Conservation (phyloP, 495 filamentous ascomycete species). For the Extremus antarcticus region DNA sequence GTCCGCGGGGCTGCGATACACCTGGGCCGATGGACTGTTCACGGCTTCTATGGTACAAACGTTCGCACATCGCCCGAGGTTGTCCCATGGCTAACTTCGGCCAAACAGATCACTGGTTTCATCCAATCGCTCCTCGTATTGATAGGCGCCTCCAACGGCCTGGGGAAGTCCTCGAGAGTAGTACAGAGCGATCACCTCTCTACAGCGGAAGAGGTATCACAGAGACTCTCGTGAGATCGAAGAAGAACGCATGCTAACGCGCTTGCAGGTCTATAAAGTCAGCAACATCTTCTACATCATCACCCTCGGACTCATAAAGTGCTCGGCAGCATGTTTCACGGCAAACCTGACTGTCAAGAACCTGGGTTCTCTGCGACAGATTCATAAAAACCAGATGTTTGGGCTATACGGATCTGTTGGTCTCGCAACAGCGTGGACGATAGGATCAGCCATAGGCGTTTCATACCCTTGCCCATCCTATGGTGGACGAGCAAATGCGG, state of each 20-base stretch:
- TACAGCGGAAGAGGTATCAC: neutral
- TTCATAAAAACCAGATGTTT: neutral
- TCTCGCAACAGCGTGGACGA: neutral
- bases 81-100: neutral
- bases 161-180: neutral
- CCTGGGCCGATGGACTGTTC: neutral
- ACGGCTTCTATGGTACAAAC: neutral
- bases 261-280: neutral
- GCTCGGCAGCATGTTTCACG: neutral
- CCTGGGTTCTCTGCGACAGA: neutral
- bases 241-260: neutral
- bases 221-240: neutral
- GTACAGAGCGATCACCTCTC: neutral
- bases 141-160: neutral
- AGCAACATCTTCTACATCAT: conserved; percentile 3
- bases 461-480: neutral
- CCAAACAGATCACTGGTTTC: neutral
- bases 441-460: neutral
- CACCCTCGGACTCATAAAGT: neutral
- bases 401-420: neutral
- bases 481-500: neutral
- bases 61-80: neutral
- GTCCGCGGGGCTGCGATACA: neutral
- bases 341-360: neutral
- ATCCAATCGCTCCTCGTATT: conserved; percentile 3